These are phyloP conservation scores for Gillenia trifoliata DNA, from an alignment of 306 rosid species.

Conservation along the genomic window DNA sequence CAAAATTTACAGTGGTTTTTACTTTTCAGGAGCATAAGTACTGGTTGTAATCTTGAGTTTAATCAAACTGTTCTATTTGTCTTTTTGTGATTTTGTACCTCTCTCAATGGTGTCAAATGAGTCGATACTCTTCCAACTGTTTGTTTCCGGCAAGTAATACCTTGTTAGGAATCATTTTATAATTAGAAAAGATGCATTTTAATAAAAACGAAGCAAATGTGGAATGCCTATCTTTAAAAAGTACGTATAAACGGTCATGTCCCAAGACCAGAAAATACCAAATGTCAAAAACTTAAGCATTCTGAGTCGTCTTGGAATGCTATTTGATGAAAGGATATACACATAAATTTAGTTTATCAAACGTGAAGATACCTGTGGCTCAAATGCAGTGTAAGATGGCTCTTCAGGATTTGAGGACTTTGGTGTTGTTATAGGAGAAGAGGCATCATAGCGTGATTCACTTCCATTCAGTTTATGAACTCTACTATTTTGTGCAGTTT, in stretches of 20 bases:
- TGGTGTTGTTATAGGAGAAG: constrained; percentile 53
- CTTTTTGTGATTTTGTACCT: background rate
- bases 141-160: background rate
- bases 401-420: constrained; percentile 39
- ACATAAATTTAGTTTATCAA: background rate
- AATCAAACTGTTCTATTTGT: background rate
- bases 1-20: background rate
- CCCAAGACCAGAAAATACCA: background rate
- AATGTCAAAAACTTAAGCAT: background rate
- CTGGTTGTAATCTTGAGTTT: background rate
- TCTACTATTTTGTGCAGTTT: constrained; percentile 27
- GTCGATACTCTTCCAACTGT: background rate
- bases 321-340: background rate
- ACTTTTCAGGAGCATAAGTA: background rate
- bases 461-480: constrained; percentile 73
- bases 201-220: background rate
- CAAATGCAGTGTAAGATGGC: constrained; percentile 31
- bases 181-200: background rate
- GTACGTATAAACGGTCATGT: background rate
- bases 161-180: background rate
- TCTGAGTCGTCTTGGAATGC: background rate
- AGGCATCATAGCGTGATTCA: constrained; percentile 44
- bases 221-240: background rate
- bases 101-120: background rate
- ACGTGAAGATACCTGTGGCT: constrained; percentile 44